Evolutionary conservation across 257 asterid species (phyloP).

Genomic region (Solanum corneliomulleri): DNA sequence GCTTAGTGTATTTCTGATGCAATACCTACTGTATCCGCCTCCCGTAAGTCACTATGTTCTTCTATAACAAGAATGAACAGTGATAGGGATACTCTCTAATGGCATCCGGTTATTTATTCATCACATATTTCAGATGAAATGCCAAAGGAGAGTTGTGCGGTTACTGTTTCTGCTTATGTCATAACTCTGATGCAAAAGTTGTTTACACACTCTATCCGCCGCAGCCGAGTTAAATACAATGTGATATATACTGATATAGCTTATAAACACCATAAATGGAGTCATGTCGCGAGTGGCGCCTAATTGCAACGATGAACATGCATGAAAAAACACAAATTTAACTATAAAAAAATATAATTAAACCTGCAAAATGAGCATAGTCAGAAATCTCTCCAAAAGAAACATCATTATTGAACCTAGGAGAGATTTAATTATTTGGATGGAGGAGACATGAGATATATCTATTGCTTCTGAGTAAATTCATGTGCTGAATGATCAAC

Average conservation of each 20-base stretch:
- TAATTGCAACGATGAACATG: too few relatives aligned
- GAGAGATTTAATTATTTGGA: too few relatives aligned
- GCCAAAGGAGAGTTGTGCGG: conserved; percentile 45
- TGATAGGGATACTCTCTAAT: conserved; percentile 33
- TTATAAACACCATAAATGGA: too few relatives aligned
- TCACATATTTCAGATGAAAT: not conserved
- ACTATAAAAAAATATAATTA: too few relatives aligned
- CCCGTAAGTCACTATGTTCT: not conserved
- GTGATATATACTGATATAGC: too few relatives aligned
- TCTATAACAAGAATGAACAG: conserved; percentile 12
- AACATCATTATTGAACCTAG: not conserved
- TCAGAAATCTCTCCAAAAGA: too few relatives aligned
- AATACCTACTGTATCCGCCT: not conserved
- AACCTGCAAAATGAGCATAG: too few relatives aligned
- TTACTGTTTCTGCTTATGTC: not conserved
- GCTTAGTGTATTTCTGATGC: conserved; percentile 5
- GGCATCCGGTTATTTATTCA: conserved; percentile 11
- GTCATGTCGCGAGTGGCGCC: too few relatives aligned
- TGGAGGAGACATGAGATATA: too few relatives aligned
- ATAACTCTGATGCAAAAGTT: not conserved
- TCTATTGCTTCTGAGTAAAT: too few relatives aligned
- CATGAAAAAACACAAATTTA: too few relatives aligned
- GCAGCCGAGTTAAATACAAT: not conserved
- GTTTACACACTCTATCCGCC: not conserved
- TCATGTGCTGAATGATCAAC: too few relatives aligned